Base-by-base conservation (phyloP, 495 filamentous ascomycete genomes). In the Diplogelasinospora grovesii region DNA sequence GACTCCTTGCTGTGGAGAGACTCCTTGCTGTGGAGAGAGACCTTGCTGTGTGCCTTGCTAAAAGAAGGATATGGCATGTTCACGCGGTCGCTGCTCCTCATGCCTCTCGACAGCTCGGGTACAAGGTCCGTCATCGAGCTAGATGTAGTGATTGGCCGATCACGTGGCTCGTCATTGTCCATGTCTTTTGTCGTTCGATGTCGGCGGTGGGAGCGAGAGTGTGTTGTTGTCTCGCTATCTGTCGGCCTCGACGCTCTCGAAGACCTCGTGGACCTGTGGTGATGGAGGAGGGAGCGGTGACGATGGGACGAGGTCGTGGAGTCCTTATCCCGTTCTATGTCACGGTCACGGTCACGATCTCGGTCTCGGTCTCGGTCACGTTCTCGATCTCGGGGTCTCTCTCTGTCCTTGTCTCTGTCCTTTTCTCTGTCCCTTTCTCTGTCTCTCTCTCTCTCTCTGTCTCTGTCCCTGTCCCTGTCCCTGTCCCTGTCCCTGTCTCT, bases 1-100 rank as follows among this genome's bases (percentile, higher is more conserved):
- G 77, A 43, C 22, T 39, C 46, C 58, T 86, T 90, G 74, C 86
- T 92, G 57, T 93, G 83, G 25, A 92, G 68, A 35, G 77, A 42
- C 41, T 81, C 78, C 49, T 72, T 71, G 56, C 73, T 78, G 34
- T 71, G 66, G 25, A 93, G 69, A 33, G 77, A 43, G 18, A 35
- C 46, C 58, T 86, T 90, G 74, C 86, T 92, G 57, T 93, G 83
- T 24, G 82, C 81, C 59, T 94, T 95, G 54, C 83, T 89, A 65
- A 94, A 92, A 13, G 68, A 73, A 4, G 89, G 89, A 56, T 96
- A 96, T 9, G 87, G 81, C 16, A 85, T 59, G 65, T 74, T 86
- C 46, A 75, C 70, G 39, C 72, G 56, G 10, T 65, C 66, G 18
- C 46, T 63, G 18, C 46, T 63, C 35, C 57, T 60, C 22, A 63